These are phyloP conservation scores for Coemansia brasiliensis DNA, from an alignment of 192 early-diverging fungal genomes.

Conservation along the genomic window DNA sequence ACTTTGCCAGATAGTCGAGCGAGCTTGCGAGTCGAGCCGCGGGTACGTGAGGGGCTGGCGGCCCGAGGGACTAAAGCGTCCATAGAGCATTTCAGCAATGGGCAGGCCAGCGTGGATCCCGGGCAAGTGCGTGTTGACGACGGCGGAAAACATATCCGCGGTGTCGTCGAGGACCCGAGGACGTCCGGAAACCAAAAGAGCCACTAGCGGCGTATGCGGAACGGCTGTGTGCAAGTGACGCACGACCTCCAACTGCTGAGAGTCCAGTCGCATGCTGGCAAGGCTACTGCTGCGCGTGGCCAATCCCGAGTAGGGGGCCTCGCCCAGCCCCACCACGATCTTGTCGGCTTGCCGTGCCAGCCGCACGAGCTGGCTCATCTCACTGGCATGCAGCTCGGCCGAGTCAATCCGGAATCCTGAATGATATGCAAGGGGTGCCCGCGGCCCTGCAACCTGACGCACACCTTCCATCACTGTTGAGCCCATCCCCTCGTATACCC, in stretches of 20 bases:
- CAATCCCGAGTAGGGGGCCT: constrained; percentile 15
- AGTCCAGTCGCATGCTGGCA: constrained; percentile 25
- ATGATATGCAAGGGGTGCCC: constrained; percentile 9
- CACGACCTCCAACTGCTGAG: constrained; percentile 37
- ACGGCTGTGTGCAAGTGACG: constrained; percentile 13
- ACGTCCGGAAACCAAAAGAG: constrained; percentile 58
- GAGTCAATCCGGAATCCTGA: constrained; percentile 21
- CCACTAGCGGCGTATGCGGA: constrained; percentile 35
- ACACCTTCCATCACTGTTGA: constrained; percentile 22
- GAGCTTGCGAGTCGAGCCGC: constrained; percentile 41
- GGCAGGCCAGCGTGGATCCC: constrained; percentile 62
- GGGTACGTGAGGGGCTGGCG: constrained; percentile 63
- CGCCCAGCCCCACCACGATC: constrained; percentile 42
- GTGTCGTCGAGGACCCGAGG: constrained; percentile 57
- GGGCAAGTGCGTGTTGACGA: constrained; percentile 58
- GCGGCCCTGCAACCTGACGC: constrained; percentile 4
- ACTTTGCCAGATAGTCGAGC: constrained; percentile 48
- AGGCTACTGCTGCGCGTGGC: constrained; percentile 1
- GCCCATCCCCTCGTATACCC: constrained; percentile 29
- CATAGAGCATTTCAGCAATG: constrained; percentile 61
- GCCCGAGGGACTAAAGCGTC: constrained; percentile 59
- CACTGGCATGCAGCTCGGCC: background rate
- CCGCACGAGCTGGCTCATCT: constrained; percentile 7
- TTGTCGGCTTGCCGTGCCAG: constrained; percentile 33
- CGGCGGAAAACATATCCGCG: constrained; percentile 37